phyloP scores from a whole-genome alignment of 345 rosid species.

The Moricandia moricandioides region DNA sequence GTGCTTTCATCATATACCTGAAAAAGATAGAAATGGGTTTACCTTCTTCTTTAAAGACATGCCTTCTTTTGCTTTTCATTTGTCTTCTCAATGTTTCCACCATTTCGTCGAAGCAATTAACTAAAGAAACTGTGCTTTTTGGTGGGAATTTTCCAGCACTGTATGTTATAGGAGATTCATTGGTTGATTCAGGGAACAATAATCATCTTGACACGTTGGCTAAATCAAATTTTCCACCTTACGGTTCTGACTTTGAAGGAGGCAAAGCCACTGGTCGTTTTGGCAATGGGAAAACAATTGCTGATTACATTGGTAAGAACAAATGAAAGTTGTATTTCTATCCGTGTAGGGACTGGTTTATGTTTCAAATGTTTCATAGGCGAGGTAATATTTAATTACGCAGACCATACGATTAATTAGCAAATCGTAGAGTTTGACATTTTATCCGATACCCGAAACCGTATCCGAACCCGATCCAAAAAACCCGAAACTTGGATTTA shows the following conservation, averaged over 20 bases:
- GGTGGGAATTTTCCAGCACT: slow-evolving; percentile 34
- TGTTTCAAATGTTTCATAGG: not conserved
- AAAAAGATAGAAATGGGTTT: slow-evolving; percentile 5
- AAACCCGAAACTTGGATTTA: too few species aligned
- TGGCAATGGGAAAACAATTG: slow-evolving; percentile 44
- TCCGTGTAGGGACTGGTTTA: not conserved
- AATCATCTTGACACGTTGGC: slow-evolving; percentile 33
- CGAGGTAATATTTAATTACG: not conserved
- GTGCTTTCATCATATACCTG: not conserved
- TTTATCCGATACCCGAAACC: too few species aligned
- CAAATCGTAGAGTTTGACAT: too few species aligned
- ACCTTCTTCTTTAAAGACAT: not conserved
- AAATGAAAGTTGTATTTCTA: not conserved
- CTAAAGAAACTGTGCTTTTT: slow-evolving; percentile 14
- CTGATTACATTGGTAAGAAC: slow-evolving; percentile 44
- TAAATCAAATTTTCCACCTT: slow-evolving; percentile 52
- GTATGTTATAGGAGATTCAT: slow-evolving; percentile 64
- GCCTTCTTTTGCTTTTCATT: not conserved
- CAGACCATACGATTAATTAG: not conserved
- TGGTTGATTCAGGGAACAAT: slow-evolving; percentile 68
- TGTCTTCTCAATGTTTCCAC: slow-evolving; percentile 17
- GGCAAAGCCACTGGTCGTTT: slow-evolving; percentile 54
- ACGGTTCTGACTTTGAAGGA: slow-evolving; percentile 56
- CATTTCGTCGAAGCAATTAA: not conserved
- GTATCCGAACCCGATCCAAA: too few species aligned